Evolutionary conservation across 2,329 filamentous ascomycete genomes (phyloP).

Genomic region (Pseudogymnoascus sp.): DNA sequence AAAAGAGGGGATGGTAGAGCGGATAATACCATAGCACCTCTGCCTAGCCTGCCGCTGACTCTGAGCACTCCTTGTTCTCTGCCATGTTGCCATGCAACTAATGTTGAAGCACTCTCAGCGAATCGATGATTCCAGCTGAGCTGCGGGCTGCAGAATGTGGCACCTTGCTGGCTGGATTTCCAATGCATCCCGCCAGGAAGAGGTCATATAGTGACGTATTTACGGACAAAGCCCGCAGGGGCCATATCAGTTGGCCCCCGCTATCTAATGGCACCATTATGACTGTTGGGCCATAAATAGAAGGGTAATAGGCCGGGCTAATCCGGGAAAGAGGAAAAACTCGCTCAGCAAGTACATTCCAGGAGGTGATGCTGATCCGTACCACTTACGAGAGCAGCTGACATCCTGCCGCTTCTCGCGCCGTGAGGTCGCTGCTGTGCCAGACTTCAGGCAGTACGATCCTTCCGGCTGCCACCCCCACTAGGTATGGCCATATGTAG

Average conservation of each 20-base stretch:
- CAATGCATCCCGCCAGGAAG: conserved; percentile 4
- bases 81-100: not conserved
- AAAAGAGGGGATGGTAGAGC: not conserved
- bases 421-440: not conserved
- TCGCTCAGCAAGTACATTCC: not conserved
- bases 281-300: not conserved
- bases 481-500: not conserved
- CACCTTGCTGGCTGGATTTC: not conserved
- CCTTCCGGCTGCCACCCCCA: not conserved
- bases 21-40: not conserved
- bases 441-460: not conserved
- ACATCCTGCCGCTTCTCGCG: not conserved
- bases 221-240: not conserved
- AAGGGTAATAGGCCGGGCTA: not conserved
- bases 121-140: not conserved
- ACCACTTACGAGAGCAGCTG: not conserved
- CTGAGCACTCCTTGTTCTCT: not conserved
- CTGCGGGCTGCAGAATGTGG: not conserved
- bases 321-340: not conserved
- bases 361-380: not conserved
- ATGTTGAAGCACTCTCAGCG: not conserved
- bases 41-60: not conserved
- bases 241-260: not conserved
- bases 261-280: not conserved
- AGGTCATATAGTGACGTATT: conserved; percentile 2